Conservation (phyloP, 129 eudicot species). For the Deinandra increscens region DNA sequence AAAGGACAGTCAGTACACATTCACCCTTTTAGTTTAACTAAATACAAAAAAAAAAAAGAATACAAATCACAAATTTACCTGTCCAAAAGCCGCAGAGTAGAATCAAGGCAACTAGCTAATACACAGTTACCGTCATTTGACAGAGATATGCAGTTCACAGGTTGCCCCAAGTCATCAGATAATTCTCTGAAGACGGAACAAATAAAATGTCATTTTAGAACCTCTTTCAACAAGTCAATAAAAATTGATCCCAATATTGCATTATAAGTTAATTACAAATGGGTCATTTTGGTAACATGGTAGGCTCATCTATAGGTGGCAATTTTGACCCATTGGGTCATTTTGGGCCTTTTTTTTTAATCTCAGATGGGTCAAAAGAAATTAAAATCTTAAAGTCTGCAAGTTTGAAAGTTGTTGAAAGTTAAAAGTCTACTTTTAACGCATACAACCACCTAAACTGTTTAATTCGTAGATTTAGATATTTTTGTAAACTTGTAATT, state of each 20-base stretch:
- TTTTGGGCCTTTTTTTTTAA: background rate
- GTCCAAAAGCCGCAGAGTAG: slow-evolving; percentile 89
- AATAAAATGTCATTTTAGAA: slow-evolving; percentile 13
- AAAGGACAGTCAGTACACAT: slow-evolving; percentile 19
- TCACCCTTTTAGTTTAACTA: slow-evolving; percentile 1
- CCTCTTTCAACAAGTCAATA: background rate
- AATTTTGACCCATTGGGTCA: background rate
- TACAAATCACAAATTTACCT: slow-evolving; percentile 39
- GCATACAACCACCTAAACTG: background rate
- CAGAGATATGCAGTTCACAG: slow-evolving; percentile 90
- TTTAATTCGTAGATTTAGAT: background rate
- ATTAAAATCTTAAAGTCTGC: background rate
- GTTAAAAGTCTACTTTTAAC: background rate
- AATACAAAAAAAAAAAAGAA: slow-evolving; percentile 11
- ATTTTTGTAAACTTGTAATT: background rate
- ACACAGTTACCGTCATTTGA: slow-evolving; percentile 94
- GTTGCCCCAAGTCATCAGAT: slow-evolving; percentile 89
- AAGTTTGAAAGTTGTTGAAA: background rate
- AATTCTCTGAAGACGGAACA: slow-evolving; percentile 52
- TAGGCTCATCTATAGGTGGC: background rate
- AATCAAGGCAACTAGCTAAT: slow-evolving; percentile 92
- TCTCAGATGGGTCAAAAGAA: background rate
- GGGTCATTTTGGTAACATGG: background rate
- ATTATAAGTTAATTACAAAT: too few relatives aligned
- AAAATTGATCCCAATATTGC: too few relatives aligned